Evolutionary conservation across 176 grass and related monocot species (phyloP), one percentile per base, ranked within the genome.

Genomic region (Saccharum officinarum): DNA sequence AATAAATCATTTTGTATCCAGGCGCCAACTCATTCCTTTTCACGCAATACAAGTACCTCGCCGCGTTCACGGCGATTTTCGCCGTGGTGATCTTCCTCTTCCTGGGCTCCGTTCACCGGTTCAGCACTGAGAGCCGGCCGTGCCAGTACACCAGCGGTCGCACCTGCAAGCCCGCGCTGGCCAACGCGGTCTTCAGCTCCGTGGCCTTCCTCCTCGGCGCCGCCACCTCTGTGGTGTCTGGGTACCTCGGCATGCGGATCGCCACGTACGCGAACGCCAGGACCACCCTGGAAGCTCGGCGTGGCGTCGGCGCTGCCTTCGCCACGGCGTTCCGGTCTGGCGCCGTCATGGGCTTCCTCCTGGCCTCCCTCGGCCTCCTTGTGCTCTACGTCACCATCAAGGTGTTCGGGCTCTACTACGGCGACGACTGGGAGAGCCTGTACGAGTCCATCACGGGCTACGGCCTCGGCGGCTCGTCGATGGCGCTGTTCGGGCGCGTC

Each of bases 401-500:
- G 71, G 50, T 77, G 57, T 97, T 97, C 28, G 89, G 70, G 26
- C 1, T 90, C 23, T 97, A 94, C 81, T 97, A 94, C 69, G 69
- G 73, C 74, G 91, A 97, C 76, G 94, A 97, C 77, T 94, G 85
- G 89, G 94, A 94, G 36, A 85, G 94, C 31, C 65, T 97, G 42
- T 97, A 80, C 38, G 92, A 94, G 71, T 84, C 94, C 12, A 88
- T 94, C 71, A 92, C 94, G 5, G 94, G 89, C 11, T 94, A 97
- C 66, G 92, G 92, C 4, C 94, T 96, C 47, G 94, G 94, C 44
- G 91, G 94, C 25, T 96, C 94, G 78, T 91, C 94, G 4, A 76
- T 93, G 89, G 94, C 94, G 33, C 85, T 97, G 67, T 97, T 97
- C n/a, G 89, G 94, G 36, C 89, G 94, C 66, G 94, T 94, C 15